Conservation (phyloP, 2,329 filamentous ascomycete species). For the Xylaria sp. region DNA sequence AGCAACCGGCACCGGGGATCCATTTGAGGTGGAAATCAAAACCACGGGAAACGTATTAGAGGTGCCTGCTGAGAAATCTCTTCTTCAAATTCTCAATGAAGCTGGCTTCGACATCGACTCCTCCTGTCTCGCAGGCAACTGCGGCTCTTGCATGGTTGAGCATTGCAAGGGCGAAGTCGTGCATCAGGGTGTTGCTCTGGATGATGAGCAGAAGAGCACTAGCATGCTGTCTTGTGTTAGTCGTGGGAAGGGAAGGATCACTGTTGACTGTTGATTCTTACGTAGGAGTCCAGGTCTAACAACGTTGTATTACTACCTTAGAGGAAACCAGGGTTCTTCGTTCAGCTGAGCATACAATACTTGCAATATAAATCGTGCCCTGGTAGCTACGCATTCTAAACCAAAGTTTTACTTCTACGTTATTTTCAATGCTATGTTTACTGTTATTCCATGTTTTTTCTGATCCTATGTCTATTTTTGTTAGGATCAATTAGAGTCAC, state of each 20-base stretch:
- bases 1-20: constrained; percentile 46
- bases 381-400: neutral
- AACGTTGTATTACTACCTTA: neutral
- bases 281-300: neutral
- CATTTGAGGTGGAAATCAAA: constrained; percentile 48
- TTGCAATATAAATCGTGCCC: neutral
- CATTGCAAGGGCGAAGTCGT: constrained; percentile 45
- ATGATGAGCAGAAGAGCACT: constrained; percentile 46
- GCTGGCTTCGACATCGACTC: constrained; percentile 50
- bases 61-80: constrained; percentile 47
- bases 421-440: no score
- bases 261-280: constrained; percentile 36
- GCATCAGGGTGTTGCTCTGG: constrained; percentile 48
- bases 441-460: neutral
- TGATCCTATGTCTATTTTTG: neutral
- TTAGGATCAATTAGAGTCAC: neutral
- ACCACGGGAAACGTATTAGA: constrained; percentile 42
- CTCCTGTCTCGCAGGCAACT: constrained; percentile 50
- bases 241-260: constrained; percentile 47
- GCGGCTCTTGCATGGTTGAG: constrained; percentile 49
- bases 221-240: constrained; percentile 50
- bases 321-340: neutral
- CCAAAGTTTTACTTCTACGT: neutral
- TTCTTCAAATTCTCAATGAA: constrained; percentile 49
- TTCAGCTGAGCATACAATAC: neutral